phyloP scores from a whole-genome alignment of 2,329 filamentous ascomycete genomes.

The Colletotrichum cereale region DNA sequence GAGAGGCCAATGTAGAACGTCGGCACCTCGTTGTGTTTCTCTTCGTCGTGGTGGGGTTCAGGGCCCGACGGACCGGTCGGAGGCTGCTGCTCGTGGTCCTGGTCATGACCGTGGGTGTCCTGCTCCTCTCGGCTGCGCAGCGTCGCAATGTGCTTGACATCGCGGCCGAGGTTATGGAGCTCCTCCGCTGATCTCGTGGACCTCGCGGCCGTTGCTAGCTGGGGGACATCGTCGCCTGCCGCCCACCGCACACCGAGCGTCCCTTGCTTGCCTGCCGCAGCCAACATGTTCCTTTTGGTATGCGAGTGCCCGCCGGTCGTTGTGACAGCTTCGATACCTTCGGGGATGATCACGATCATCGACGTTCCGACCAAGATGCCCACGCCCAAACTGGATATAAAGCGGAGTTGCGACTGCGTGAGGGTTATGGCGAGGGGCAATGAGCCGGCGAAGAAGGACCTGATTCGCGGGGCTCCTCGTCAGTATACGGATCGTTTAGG shows the following conservation, averaged over 20 bases:
- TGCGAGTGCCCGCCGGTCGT: constrained; percentile 57
- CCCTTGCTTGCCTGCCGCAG: constrained; percentile 7
- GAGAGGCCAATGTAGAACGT: constrained; percentile 87
- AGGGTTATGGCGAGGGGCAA: constrained; percentile 90
- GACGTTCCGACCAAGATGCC: constrained; percentile 95
- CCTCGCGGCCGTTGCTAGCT: constrained; percentile 7
- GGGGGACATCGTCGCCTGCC: constrained; percentile 16
- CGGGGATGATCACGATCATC: constrained; percentile 96
- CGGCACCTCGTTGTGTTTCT: constrained; percentile 63
- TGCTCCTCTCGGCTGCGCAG: constrained; percentile 27
- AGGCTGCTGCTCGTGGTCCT: constrained; percentile 46
- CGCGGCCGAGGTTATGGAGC: neutral
- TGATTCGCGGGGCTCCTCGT: constrained; percentile 52
- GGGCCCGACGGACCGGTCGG: constrained; percentile 47
- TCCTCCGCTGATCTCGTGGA: constrained; percentile 7
- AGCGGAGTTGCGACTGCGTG: constrained; percentile 85
- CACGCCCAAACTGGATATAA: constrained; percentile 93
- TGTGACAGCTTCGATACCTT: constrained; percentile 93
- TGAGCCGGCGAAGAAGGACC: constrained; percentile 93
- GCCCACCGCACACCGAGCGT: constrained; percentile 22
- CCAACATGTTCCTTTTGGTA: constrained; percentile 24
- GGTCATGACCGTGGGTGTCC: constrained; percentile 38
- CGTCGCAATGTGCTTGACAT: neutral
- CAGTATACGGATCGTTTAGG: constrained; percentile 28
- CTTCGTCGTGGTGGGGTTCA: constrained; percentile 49